Conservation (phyloP, 305 asterid species). For the Striga hermonthica region DNA sequence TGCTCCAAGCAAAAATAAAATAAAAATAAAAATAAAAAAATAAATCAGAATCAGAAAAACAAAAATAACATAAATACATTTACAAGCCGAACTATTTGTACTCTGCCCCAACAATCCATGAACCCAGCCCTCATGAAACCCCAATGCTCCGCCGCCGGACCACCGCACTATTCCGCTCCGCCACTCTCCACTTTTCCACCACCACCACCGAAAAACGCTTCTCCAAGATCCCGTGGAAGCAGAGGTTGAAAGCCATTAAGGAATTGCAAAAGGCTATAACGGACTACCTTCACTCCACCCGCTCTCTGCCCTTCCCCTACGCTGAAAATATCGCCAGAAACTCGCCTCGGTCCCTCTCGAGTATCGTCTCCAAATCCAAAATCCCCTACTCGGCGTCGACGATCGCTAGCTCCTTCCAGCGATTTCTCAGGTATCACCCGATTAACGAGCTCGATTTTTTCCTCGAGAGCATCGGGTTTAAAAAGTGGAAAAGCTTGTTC, state of each 20-base stretch:
- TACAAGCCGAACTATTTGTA: constrained; percentile 28
- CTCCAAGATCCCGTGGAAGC: constrained; percentile 45
- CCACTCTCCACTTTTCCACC: constrained; percentile 34
- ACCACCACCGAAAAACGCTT: constrained; percentile 35
- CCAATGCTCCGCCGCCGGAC: constrained; percentile 41
- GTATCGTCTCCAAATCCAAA: constrained; percentile 39
- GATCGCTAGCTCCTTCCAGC: constrained; percentile 38
- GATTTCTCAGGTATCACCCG: constrained; percentile 72
- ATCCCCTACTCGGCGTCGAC: constrained; percentile 39
- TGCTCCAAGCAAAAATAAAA: too few species aligned
- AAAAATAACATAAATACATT: too few species aligned
- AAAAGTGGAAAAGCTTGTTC: constrained; percentile 21
- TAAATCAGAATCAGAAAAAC: too few species aligned
- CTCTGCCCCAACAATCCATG: constrained; percentile 32
- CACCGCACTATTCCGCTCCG: constrained; percentile 20
- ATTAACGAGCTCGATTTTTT: constrained; percentile 65
- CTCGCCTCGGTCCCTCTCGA: constrained; percentile 45
- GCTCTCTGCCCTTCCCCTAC: constrained; percentile 51
- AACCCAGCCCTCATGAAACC: too few species aligned
- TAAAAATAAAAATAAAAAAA: too few species aligned
- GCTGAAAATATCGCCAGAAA: constrained; percentile 55
- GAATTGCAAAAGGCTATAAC: constrained; percentile 42
- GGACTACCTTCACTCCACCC: constrained; percentile 54
- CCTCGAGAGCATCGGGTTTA: constrained; percentile 61
- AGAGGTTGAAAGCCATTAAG: constrained; percentile 45